Conservation (phyloP, 1,284 basidiomycete species). For the Leucoagaricus sp. region DNA sequence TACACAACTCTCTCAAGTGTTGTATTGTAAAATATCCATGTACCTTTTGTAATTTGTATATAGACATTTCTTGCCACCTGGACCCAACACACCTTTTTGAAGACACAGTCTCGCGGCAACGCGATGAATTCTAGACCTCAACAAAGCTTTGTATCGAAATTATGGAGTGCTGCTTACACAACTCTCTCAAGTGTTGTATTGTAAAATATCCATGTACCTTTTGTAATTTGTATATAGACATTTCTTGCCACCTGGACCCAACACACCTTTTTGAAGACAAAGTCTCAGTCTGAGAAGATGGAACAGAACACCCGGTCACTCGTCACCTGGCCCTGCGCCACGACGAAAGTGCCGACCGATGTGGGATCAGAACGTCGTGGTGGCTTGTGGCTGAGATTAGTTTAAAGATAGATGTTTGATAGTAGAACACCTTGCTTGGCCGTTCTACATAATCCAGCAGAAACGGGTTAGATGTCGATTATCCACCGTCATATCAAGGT, state of each 20-base stretch:
- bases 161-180: background rate
- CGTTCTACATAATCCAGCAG: too few species aligned
- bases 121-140: background rate
- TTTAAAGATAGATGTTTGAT: background rate
- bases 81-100: too few species aligned
- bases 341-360: background rate
- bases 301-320: too few species aligned
- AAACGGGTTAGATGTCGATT: background rate
- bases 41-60: background rate
- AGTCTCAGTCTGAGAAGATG: too few species aligned
- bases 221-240: background rate
- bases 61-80: background rate
- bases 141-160: background rate
- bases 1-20: background rate
- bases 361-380: background rate
- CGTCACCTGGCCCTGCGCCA: too few species aligned
- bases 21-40: slow-evolving; percentile 1
- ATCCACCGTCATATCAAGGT: background rate
- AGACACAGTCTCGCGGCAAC: background rate
- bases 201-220: background rate
- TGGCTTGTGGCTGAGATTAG: background rate
- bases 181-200: background rate
- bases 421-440: too few species aligned
- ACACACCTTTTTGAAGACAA: too few species aligned
- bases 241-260: too few species aligned